Evolutionary conservation across 306 rosid species (phyloP).

Genomic region (Vicia faba): DNA sequence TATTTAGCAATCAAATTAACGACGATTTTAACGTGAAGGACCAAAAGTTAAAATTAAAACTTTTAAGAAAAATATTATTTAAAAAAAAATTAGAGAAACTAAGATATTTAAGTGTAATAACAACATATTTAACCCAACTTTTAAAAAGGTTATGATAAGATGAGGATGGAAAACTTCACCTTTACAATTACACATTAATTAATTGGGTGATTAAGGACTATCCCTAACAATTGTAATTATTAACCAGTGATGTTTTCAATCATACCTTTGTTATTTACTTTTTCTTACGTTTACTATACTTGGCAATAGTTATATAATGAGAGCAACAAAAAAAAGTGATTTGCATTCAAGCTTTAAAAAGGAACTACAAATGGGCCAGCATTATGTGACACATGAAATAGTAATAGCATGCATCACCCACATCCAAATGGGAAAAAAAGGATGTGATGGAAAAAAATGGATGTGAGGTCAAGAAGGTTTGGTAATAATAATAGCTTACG

Average conservation of each 20-base stretch:
- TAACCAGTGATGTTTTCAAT: neutral
- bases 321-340: neutral
- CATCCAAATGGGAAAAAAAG: neutral
- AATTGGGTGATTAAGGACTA: neutral
- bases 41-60: too few relatives aligned
- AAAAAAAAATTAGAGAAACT: too few relatives aligned
- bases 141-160: too few relatives aligned
- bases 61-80: too few relatives aligned
- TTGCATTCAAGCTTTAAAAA: neutral
- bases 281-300: neutral
- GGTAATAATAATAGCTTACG: neutral
- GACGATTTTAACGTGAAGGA: too few relatives aligned
- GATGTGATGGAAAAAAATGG: constrained; percentile 3
- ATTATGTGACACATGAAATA: constrained; percentile 1
- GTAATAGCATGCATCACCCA: neutral
- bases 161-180: too few relatives aligned
- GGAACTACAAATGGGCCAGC: neutral
- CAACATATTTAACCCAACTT: too few relatives aligned
- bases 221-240: neutral
- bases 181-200: too few relatives aligned
- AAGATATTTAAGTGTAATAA: too few relatives aligned
- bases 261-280: neutral
- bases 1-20: too few relatives aligned
- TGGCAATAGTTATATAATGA: neutral
- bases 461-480: neutral